Percentiles rank a stretch among this genome's conserved stretches.
Evolutionary conservation across 306 rosid genomes (phyloP).

Genomic region (Trifolium repens): DNA sequence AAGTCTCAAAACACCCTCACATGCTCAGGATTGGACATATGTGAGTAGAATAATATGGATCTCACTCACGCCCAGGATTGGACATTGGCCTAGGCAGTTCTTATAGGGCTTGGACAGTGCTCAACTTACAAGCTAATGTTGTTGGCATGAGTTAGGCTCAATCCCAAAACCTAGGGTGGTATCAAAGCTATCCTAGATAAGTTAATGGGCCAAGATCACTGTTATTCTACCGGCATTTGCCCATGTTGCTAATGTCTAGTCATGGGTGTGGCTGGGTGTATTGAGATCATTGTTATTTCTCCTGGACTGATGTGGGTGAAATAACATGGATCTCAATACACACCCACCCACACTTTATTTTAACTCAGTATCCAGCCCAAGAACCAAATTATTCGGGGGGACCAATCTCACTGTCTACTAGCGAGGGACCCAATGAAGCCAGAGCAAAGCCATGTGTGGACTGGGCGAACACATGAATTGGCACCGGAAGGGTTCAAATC

Average conservation of each 20-base stretch:
- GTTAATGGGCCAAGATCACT: not conserved
- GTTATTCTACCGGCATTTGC: not conserved
- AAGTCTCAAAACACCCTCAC: not conserved
- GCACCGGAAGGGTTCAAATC: too few relatives aligned
- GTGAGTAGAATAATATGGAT: not conserved
- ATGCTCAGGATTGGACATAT: not conserved
- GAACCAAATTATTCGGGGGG: too few relatives aligned
- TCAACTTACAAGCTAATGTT: not conserved
- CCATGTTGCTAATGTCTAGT: not conserved
- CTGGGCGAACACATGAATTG: too few relatives aligned
- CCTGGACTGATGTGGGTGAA: not conserved
- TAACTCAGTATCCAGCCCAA: too few relatives aligned
- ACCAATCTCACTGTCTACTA: too few relatives aligned
- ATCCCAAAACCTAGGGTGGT: not conserved
- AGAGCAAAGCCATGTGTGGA: too few relatives aligned
- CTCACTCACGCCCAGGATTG: not conserved
- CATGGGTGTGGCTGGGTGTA: not conserved
- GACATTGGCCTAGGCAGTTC: not conserved
- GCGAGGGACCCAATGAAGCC: too few relatives aligned
- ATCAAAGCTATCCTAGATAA: not conserved
- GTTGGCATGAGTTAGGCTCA: slow-evolving; percentile 7
- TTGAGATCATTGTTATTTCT: not conserved
- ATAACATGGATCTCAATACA: not conserved
- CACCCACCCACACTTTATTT: not conserved
- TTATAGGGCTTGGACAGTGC: not conserved